Percentiles rank a stretch among this genome's conserved stretches.
Evolutionary conservation across 192 early-diverging fungal genomes (phyloP).

Genomic region (Entomortierella beljakovae): DNA sequence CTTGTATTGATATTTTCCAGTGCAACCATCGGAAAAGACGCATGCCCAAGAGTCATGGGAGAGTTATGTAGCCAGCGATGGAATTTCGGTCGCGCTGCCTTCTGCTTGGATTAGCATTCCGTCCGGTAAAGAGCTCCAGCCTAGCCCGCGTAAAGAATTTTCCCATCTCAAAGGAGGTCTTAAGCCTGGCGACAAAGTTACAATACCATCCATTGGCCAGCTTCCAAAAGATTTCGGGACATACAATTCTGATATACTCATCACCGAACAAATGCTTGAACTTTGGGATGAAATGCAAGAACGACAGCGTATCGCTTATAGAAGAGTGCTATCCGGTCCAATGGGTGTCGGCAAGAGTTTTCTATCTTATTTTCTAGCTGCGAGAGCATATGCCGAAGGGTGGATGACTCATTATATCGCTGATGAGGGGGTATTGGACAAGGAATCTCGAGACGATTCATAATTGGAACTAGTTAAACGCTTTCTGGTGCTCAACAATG

Average conservation of each 20-base stretch:
- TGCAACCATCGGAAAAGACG: slow-evolving; percentile 18
- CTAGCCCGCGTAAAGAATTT: slow-evolving; percentile 11
- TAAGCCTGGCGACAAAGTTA: slow-evolving; percentile 15
- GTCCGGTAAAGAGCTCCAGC: slow-evolving; percentile 1
- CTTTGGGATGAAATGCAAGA: neutral
- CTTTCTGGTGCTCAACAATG: neutral
- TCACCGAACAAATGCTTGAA: slow-evolving; percentile 38
- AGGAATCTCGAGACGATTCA: neutral
- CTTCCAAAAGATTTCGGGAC: neutral
- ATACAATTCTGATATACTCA: slow-evolving; percentile 5
- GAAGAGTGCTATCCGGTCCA: neutral
- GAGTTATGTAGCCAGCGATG: slow-evolving; percentile 12
- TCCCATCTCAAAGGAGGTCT: slow-evolving; percentile 19
- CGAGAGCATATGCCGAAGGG: too few relatives aligned
- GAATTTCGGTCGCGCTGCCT: slow-evolving; percentile 17
- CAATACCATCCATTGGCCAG: slow-evolving; percentile 16
- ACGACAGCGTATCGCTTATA: neutral
- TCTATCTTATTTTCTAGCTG: neutral
- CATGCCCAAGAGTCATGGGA: slow-evolving; percentile 9
- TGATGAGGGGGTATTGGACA: neutral
- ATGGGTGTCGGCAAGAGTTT: neutral
- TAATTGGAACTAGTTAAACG: neutral
- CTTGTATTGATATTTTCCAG: too few relatives aligned
- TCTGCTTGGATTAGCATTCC: slow-evolving; percentile 16
- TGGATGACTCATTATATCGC: neutral